Evolutionary conservation across 1,284 basidiomycete genomes (phyloP).

Genomic region (Rhizopogon parksii): DNA sequence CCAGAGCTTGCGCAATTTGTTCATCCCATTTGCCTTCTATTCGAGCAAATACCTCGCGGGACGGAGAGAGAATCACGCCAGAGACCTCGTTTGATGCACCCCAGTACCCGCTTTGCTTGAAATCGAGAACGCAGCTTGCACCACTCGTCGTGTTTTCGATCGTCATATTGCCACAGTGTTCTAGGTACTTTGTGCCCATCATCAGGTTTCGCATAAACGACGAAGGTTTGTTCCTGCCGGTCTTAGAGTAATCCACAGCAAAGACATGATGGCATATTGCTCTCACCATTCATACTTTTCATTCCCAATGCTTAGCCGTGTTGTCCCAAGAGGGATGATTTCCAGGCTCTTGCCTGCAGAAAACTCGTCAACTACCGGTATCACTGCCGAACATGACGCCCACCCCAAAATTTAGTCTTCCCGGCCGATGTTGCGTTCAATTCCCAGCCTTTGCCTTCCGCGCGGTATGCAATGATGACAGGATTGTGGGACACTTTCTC

Average conservation of each 20-base stretch:
- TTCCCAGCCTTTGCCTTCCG: constrained; percentile 73
- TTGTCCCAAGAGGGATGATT: constrained; percentile 70
- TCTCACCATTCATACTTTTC: constrained; percentile 64
- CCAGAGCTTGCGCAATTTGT: constrained; percentile 58
- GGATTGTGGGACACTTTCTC: constrained; percentile 90
- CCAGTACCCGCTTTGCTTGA: constrained; percentile 83
- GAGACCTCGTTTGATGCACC: constrained; percentile 69
- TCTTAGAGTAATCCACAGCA: not conserved
- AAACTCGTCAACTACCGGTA: constrained; percentile 9
- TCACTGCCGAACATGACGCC: constrained; percentile 18
- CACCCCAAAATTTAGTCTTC: constrained; percentile 88
- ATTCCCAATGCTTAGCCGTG: constrained; percentile 55
- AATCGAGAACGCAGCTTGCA: constrained; percentile 62
- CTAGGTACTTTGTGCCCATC: constrained; percentile 86
- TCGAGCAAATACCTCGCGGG: constrained; percentile 47
- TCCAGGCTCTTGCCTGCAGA: constrained; percentile 73
- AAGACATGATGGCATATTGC: not conserved
- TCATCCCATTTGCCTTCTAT: constrained; percentile 86
- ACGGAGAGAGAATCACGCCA: constrained; percentile 50
- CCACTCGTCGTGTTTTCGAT: constrained; percentile 57
- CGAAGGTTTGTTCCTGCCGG: constrained; percentile 70
- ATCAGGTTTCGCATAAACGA: constrained; percentile 86
- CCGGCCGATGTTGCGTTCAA: constrained; percentile 66
- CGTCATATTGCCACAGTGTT: constrained; percentile 70
- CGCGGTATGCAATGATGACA: constrained; percentile 77